Conservation (phyloP, 306 rosid species). For the Prunus kanzakura region DNA sequence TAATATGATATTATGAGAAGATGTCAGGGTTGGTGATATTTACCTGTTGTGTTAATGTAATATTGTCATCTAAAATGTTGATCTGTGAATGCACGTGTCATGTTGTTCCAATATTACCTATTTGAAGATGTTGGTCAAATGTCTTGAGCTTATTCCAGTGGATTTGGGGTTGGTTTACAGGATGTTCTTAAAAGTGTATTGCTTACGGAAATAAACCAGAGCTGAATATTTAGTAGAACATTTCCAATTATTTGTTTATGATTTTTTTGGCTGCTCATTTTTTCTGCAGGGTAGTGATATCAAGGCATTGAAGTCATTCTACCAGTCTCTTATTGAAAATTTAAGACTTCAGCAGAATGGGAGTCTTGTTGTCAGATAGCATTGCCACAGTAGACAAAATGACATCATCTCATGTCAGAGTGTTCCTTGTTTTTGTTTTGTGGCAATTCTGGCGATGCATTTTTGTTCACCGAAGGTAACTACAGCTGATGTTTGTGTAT, state of each 20-base stretch:
- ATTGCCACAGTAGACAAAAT: constrained; percentile 24
- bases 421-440: constrained; percentile 25
- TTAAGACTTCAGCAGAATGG: constrained; percentile 82
- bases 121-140: neutral
- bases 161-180: neutral
- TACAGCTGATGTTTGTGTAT: neutral
- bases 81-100: too few relatives aligned
- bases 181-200: neutral
- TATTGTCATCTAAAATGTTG: too few relatives aligned
- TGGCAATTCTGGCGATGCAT: constrained; percentile 27
- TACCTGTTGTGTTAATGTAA: too few relatives aligned
- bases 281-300: constrained; percentile 70
- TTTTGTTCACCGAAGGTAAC: constrained; percentile 56
- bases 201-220: neutral
- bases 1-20: too few relatives aligned
- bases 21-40: too few relatives aligned
- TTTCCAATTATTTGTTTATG: neutral
- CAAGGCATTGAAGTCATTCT: constrained; percentile 76
- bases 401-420: constrained; percentile 17
- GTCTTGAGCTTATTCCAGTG: neutral
- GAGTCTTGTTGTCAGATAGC: constrained; percentile 89
- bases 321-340: constrained; percentile 72
- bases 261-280: constrained; percentile 17
- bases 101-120: too few relatives aligned
- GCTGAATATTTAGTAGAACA: neutral